These are phyloP conservation scores for Coemansia sp. DNA, from an alignment of 192 early-diverging fungal genomes.

Conservation along the genomic window DNA sequence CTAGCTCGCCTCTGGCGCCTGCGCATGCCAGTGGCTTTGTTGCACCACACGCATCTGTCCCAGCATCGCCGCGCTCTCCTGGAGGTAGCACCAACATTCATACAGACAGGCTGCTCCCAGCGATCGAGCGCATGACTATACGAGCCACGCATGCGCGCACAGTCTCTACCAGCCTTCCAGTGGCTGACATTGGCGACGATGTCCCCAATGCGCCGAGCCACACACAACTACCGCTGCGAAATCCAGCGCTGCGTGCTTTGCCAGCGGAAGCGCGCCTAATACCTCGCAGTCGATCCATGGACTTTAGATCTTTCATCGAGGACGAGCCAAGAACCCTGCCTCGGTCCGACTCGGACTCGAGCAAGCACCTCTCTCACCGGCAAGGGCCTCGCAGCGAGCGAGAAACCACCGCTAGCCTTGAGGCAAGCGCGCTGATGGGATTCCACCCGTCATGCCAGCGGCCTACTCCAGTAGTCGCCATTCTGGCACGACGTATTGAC, in stretches of 20 bases:
- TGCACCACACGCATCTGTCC: not conserved
- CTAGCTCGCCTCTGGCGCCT: slow-evolving; percentile 2
- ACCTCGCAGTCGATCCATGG: slow-evolving; percentile 50
- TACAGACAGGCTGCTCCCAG: not conserved
- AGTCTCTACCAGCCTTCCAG: not conserved
- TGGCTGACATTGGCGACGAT: not conserved
- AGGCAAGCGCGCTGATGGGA: not conserved
- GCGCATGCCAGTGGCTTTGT: not conserved
- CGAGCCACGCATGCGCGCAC: slow-evolving; percentile 12
- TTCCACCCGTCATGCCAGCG: not conserved
- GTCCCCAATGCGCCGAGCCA: not conserved
- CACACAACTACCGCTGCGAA: not conserved
- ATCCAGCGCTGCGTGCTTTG: slow-evolving; percentile 8
- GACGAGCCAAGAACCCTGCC: not conserved
- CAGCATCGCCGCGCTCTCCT: slow-evolving; percentile 2
- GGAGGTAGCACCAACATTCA: slow-evolving; percentile 2
- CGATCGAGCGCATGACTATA: not conserved
- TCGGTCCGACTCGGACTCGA: not conserved
- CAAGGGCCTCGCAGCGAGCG: not conserved
- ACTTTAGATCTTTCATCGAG: slow-evolving; percentile 9
- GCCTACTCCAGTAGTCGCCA: slow-evolving; percentile 31
- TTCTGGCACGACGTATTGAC: slow-evolving; percentile 40
- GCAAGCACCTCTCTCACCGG: not conserved
- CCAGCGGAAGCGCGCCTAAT: slow-evolving; percentile 16
- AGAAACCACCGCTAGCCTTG: not conserved